phyloP scores from a whole-genome alignment of 2,329 filamentous ascomycete genomes.

The Lachnellula hyalina region DNA sequence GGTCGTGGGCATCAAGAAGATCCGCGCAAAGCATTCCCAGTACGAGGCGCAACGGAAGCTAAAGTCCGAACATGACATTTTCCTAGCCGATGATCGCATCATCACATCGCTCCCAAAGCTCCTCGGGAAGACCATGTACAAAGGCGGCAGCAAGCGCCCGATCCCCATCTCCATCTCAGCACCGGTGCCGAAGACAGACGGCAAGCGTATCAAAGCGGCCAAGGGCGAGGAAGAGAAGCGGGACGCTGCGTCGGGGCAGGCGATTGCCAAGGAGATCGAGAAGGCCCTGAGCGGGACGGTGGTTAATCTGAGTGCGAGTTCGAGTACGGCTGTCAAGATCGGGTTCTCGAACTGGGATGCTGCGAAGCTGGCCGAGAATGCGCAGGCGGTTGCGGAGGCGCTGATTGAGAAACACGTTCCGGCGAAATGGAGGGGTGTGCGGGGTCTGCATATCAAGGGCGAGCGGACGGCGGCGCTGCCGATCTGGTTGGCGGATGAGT shows the following conservation, averaged over 20 bases:
- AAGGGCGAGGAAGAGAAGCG: conserved; percentile 46
- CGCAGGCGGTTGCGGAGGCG: conserved; percentile 62
- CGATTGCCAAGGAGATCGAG: conserved; percentile 76
- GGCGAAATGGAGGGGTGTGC: conserved; percentile 82
- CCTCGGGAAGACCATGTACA: conserved; percentile 92
- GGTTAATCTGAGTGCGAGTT: conserved; percentile 72
- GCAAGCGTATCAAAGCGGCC: conserved; percentile 51
- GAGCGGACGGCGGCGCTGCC: conserved; percentile 76
- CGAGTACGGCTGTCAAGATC: conserved; percentile 75
- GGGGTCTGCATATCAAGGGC: conserved; percentile 84
- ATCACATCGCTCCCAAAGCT: conserved; percentile 65
- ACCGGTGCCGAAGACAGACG: conserved; percentile 55
- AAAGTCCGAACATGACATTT: conserved; percentile 81
- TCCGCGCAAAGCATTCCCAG: conserved; percentile 83
- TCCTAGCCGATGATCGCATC: conserved; percentile 88
- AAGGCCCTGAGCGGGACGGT: conserved; percentile 72
- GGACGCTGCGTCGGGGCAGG: conserved; percentile 37
- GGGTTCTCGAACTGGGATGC: conserved; percentile 70
- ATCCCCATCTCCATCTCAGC: conserved; percentile 71
- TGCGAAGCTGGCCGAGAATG: conserved; percentile 74
- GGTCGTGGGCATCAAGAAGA: conserved; percentile 76
- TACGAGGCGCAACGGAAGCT: conserved; percentile 86
- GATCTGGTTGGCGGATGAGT: conserved; percentile 88
- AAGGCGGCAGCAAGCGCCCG: conserved; percentile 71
- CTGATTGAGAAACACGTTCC: conserved; percentile 77